Evolutionary conservation across 805 yeast genomes (phyloP).

Genomic region (Candida chauliodis): DNA sequence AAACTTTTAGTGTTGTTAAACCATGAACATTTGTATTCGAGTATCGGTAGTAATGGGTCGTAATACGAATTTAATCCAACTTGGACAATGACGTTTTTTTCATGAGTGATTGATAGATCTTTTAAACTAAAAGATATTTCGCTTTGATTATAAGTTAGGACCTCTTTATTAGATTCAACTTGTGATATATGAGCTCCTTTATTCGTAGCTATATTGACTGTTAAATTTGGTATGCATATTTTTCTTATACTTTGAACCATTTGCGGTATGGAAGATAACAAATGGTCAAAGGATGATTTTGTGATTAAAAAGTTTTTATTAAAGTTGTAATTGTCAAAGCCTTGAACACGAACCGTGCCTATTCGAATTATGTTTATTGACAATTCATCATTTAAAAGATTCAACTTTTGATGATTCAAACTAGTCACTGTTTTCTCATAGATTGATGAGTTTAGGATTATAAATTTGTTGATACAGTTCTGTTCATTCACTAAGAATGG

Average conservation of each 20-base stretch:
- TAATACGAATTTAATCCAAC: slow-evolving; percentile 5
- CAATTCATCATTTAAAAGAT: slow-evolving; percentile 13
- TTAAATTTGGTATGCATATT: slow-evolving; percentile 20
- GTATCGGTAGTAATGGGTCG: slow-evolving; percentile 3
- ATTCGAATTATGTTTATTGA: slow-evolving; percentile 23
- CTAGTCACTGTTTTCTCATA: slow-evolving; percentile 7
- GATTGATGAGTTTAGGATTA: slow-evolving; percentile 15
- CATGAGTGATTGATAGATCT: slow-evolving; percentile 14
- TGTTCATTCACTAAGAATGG: slow-evolving; percentile 19
- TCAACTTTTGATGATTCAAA: not conserved
- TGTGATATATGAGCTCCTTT: slow-evolving; percentile 15
- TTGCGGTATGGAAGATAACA: slow-evolving; percentile 13
- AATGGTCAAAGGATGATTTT: slow-evolving; percentile 16
- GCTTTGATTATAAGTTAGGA: slow-evolving; percentile 10
- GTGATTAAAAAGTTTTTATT: slow-evolving; percentile 18
- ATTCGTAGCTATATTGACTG: slow-evolving; percentile 16
- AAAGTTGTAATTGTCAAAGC: slow-evolving; percentile 1
- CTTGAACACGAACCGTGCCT: slow-evolving; percentile 11
- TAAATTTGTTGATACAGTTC: slow-evolving; percentile 12
- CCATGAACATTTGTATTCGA: slow-evolving; percentile 7
- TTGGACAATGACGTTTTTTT: slow-evolving; percentile 15
- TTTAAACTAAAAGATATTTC: slow-evolving; percentile 12
- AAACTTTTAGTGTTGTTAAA: slow-evolving; percentile 2
- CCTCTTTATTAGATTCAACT: slow-evolving; percentile 23
- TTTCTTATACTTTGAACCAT: slow-evolving; percentile 15